Evolutionary conservation across 1,284 basidiomycete genomes (phyloP).

Genomic region (Ceratobasidium theobromae): DNA sequence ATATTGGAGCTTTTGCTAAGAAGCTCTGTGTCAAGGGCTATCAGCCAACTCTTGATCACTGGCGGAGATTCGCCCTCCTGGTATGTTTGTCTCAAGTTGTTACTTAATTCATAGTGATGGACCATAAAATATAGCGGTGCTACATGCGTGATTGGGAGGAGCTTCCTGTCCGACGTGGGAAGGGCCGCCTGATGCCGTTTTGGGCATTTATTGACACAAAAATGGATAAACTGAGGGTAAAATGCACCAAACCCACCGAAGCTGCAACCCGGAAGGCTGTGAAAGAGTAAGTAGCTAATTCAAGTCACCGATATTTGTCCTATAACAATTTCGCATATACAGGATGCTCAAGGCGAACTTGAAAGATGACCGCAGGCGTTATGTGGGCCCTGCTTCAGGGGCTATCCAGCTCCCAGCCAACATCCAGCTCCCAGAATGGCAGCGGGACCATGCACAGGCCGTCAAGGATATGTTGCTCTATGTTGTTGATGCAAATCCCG

Average conservation of each 20-base stretch:
- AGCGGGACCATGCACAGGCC: neutral
- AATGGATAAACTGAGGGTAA: neutral
- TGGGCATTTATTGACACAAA: constrained; percentile 13
- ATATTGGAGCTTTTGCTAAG: neutral
- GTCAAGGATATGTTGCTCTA: neutral
- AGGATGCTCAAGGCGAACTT: neutral
- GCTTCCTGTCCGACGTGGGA: neutral
- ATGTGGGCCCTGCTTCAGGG: neutral
- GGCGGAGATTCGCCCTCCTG: constrained; percentile 2
- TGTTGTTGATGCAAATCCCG: neutral
- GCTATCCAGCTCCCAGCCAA: neutral
- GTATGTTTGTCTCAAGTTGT: neutral
- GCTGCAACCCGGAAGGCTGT: neutral
- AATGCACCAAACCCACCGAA: neutral
- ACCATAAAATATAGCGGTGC: neutral
- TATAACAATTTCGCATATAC: neutral
- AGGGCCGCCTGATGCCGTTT: neutral
- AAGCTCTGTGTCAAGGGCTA: constrained; percentile 15
- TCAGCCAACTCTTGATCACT: neutral
- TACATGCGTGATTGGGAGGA: constrained; percentile 7
- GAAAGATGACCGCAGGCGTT: neutral
- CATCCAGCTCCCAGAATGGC: neutral
- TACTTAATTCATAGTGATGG: neutral
- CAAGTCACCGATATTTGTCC: neutral
- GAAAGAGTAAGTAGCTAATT: neutral